These are phyloP conservation scores for sunflower (Helianthus annuus) DNA, from an alignment of 129 eudicot genomes.

Conservation along the genomic window HanXRQr2.0-SUNRISE NC_035438.2:45092129-45092628, in stretches of 20 bases:
- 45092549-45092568: slow-evolving; percentile 27
- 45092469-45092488: slow-evolving; percentile 45
- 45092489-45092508: slow-evolving; percentile 37
- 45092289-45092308: too few relatives aligned
- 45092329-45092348: too few relatives aligned
- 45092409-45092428: slow-evolving; percentile 33
- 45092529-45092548: slow-evolving; percentile 40
- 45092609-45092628: slow-evolving; percentile 19
- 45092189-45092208: too few relatives aligned
- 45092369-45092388: slow-evolving; percentile 22
- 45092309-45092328: too few relatives aligned
- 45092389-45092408: slow-evolving; percentile 41
- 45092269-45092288: too few relatives aligned
- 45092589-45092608: slow-evolving; percentile 17
- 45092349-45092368: too few relatives aligned
- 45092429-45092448: slow-evolving; percentile 32
- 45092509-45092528: slow-evolving; percentile 36
- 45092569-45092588: slow-evolving; percentile 29
- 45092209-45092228: too few relatives aligned
- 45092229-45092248: too few relatives aligned
- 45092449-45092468: slow-evolving; percentile 19
- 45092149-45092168: too few relatives aligned
- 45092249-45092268: too few relatives aligned
- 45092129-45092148: too few relatives aligned
- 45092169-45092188: too few relatives aligned